Percentiles rank a stretch among this genome's conserved stretches.
Evolutionary conservation across 352 stramenopile species (phyloP).

Genomic region (Phytophthora citricola): DNA sequence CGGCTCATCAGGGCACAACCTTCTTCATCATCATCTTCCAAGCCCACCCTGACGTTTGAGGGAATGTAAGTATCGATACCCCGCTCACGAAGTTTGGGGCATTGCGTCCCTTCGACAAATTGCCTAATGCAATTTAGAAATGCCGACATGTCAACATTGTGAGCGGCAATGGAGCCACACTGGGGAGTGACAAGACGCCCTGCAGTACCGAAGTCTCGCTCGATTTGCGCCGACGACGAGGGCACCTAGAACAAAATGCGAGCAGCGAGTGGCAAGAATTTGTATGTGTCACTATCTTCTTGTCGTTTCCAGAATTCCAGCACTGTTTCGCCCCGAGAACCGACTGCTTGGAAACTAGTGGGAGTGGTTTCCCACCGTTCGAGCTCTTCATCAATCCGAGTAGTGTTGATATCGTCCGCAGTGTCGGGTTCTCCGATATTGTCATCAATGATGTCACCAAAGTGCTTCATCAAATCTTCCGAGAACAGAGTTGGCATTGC

Average conservation of each 20-base stretch:
- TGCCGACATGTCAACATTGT: no score
- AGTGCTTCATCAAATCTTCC: not conserved
- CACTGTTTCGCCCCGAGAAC: not conserved
- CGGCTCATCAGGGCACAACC: no score
- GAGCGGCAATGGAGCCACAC: no score
- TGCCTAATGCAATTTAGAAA: no score
- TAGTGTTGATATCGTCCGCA: not conserved
- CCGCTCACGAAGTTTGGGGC: no score
- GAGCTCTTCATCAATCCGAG: not conserved
- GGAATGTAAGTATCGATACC: no score
- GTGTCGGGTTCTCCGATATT: not conserved
- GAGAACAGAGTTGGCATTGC: not conserved
- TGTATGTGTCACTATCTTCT: not conserved
- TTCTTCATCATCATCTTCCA: no score
- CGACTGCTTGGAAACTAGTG: not conserved
- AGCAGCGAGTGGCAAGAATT: conserved; percentile 2
- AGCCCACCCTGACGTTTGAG: no score
- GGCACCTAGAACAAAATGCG: conserved; percentile 8
- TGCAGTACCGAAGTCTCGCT: conserved; percentile 9
- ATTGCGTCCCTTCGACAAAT: no score
- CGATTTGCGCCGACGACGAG: conserved; percentile 15
- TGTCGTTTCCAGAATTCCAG: not conserved
- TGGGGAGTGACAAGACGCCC: no score
- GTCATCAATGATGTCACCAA: not conserved
- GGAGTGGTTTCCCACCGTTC: not conserved